Conservation (phyloP, 306 rosid genomes). For the Cicer arietinum region DNA sequence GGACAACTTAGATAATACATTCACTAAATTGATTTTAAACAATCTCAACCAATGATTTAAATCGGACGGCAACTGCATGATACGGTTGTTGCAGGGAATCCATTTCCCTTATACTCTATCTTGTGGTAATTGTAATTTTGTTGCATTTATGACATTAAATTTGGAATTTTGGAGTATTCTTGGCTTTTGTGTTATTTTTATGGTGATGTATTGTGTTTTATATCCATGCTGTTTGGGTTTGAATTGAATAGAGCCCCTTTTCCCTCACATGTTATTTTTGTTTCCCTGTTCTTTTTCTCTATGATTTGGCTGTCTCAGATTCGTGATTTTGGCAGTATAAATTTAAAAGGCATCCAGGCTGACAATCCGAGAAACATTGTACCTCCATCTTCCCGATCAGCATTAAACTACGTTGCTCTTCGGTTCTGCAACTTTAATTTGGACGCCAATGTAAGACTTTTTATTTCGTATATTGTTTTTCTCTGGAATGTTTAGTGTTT, state of each 20-base stretch:
- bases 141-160: constrained; percentile 27
- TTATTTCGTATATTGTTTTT: neutral
- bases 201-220: constrained; percentile 14
- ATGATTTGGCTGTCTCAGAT: constrained; percentile 76
- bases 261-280: constrained; percentile 39
- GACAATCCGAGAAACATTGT: constrained; percentile 75
- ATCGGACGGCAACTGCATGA: too few relatives aligned
- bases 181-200: constrained; percentile 1
- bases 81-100: too few relatives aligned
- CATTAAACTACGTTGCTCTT: constrained; percentile 88
- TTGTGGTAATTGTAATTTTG: constrained; percentile 5
- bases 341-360: constrained; percentile 89
- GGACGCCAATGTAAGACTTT: constrained; percentile 58
- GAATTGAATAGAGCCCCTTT: constrained; percentile 38
- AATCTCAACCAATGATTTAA: too few relatives aligned
- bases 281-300: constrained; percentile 47
- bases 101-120: too few relatives aligned
- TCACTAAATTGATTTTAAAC: too few relatives aligned
- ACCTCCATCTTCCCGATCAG: constrained; percentile 89
- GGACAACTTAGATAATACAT: too few relatives aligned
- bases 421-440: constrained; percentile 66
- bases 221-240: constrained; percentile 36
- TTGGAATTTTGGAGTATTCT: constrained; percentile 34
- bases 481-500: constrained; percentile 23
- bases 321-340: constrained; percentile 93